Evolutionary conservation across 1,284 basidiomycete species (phyloP).

Genomic region (Irpex lacteus): DNA sequence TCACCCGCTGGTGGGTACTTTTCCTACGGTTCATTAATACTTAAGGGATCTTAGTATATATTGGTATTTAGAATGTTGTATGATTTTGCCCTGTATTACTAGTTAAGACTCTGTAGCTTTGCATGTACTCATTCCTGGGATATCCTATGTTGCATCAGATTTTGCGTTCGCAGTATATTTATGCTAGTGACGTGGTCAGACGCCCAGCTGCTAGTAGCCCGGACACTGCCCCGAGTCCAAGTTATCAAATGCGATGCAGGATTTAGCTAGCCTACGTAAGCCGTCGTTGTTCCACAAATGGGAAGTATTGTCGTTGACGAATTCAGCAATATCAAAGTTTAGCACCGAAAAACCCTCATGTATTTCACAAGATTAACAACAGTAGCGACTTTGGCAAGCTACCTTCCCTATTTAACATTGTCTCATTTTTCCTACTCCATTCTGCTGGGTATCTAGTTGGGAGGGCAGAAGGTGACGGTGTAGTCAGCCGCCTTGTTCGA

Average conservation of each 20-base stretch:
- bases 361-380: not conserved
- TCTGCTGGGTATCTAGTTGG: conserved; percentile 4
- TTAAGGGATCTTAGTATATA: not conserved
- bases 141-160: no score
- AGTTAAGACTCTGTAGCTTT: not conserved
- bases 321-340: no score
- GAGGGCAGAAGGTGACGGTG: conserved; percentile 50
- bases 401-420: not conserved
- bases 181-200: no score
- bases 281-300: no score
- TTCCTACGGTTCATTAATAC: no score
- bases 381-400: not conserved
- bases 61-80: not conserved
- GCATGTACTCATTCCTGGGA: not conserved
- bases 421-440: not conserved
- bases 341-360: not conserved
- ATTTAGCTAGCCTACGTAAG: no score
- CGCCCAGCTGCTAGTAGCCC: no score
- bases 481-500: conserved; percentile 37
- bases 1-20: no score
- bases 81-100: not conserved
- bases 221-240: no score
- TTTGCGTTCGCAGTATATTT: no score
- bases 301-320: no score
- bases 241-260: no score